A percentile compares a stretch with the other conserved stretches of the same genome.
Conservation (phyloP, 2,329 filamentous ascomycete genomes). For the Alternaria sp. region DNA sequence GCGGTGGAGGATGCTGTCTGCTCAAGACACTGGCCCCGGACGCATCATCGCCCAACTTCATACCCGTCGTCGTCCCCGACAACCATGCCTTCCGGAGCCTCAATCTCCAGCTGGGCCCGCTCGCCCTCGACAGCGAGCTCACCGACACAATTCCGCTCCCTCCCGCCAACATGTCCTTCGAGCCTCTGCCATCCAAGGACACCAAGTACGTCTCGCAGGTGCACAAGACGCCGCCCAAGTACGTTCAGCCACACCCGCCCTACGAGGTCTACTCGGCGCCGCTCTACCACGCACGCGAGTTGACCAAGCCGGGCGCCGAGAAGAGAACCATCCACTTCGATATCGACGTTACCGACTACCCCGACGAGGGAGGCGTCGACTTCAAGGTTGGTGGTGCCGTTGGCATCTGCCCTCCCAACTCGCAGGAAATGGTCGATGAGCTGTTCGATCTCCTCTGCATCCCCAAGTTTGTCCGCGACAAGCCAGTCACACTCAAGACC, state of each 20-base stretch:
- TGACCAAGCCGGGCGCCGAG: slow-evolving; percentile 87
- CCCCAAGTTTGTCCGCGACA: slow-evolving; percentile 82
- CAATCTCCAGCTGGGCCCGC: slow-evolving; percentile 74
- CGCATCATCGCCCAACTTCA: slow-evolving; percentile 51
- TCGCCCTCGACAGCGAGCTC: slow-evolving; percentile 73
- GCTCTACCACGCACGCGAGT: slow-evolving; percentile 80
- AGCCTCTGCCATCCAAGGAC: slow-evolving; percentile 59
- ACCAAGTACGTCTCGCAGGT: slow-evolving; percentile 51
- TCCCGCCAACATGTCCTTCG: slow-evolving; percentile 74
- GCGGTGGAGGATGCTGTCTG: slow-evolving; percentile 70
- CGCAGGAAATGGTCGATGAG: slow-evolving; percentile 76
- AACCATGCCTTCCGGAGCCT: slow-evolving; percentile 86
- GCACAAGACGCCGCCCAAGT: slow-evolving; percentile 75
- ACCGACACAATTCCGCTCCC: slow-evolving; percentile 76
- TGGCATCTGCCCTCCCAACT: slow-evolving; percentile 89
- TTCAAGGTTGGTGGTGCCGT: slow-evolving; percentile 98
- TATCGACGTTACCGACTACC: slow-evolving; percentile 94
- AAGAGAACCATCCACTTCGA: slow-evolving; percentile 99
- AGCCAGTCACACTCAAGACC: slow-evolving; percentile 80
- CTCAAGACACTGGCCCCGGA: slow-evolving; percentile 61
- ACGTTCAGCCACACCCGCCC: slow-evolving; percentile 92
- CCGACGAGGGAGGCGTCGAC: slow-evolving; percentile 80
- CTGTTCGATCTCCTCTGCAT: slow-evolving; percentile 82
- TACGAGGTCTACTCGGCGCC: slow-evolving; percentile 92
- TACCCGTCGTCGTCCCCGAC: slow-evolving; percentile 67